Percentiles rank a stretch among this genome's conserved stretches.
These are phyloP conservation scores for Saksenaea vasiformis DNA, from an alignment of 371 early-diverging fungal genomes.

Conservation along the genomic window DNA sequence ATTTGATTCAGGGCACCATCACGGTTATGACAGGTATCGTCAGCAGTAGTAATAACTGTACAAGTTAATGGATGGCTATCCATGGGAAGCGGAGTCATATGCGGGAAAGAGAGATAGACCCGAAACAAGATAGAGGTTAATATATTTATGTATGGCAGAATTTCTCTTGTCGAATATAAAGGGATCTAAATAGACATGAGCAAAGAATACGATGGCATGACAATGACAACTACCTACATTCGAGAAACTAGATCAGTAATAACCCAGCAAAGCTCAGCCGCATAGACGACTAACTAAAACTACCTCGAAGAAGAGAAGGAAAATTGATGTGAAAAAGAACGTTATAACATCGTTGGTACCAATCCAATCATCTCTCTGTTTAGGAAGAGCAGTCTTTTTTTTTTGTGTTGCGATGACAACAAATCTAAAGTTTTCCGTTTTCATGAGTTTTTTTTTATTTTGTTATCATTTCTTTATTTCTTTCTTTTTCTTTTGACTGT, in stretches of 20 bases:
- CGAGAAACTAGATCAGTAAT: not conserved
- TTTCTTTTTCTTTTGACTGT: not conserved
- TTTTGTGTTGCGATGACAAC: constrained; percentile 9
- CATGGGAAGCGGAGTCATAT: constrained; percentile 3
- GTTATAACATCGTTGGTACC: not conserved
- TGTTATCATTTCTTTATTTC: not conserved
- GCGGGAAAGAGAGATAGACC: not conserved
- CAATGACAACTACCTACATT: not conserved
- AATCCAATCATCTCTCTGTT: constrained; percentile 9
- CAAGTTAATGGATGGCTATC: not conserved
- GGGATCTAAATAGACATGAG: not conserved
- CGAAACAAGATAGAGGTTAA: not conserved
- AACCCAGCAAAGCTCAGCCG: not conserved
- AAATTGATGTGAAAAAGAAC: not conserved
- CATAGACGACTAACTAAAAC: not conserved
- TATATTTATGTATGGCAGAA: not conserved
- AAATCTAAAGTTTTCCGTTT: constrained; percentile 4
- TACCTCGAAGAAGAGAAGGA: not conserved
- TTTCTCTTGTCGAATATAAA: constrained; percentile 1
- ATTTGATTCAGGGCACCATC: constrained; percentile 3
- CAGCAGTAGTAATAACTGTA: not conserved
- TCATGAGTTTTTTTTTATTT: not conserved
- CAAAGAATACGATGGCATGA: not conserved
- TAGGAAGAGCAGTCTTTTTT: constrained; percentile 16
- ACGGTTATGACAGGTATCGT: not conserved